Evolutionary conservation across 2,329 filamentous ascomycete species (phyloP).

Genomic region (Passalora sequoiae): DNA sequence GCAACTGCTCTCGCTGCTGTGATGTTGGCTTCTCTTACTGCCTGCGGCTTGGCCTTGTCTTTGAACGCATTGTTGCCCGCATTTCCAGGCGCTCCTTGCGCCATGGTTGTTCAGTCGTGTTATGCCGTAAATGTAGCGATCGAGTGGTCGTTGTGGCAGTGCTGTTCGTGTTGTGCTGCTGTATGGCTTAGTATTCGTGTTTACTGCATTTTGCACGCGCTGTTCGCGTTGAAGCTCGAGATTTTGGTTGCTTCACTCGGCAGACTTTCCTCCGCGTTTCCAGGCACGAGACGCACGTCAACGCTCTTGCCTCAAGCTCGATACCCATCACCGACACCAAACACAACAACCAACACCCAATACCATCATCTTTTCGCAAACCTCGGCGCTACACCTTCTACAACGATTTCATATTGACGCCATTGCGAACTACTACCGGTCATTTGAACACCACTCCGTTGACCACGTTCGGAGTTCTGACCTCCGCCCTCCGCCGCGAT

Average conservation of each 20-base stretch:
- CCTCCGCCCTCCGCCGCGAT: slow-evolving; percentile 43
- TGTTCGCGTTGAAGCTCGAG: neutral
- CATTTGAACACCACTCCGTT: neutral
- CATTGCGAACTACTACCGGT: no score
- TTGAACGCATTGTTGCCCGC: slow-evolving; percentile 63
- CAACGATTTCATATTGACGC: no score
- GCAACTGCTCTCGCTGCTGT: slow-evolving; percentile 95
- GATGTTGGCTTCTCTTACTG: slow-evolving; percentile 93
- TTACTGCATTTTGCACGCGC: neutral
- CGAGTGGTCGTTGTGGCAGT: neutral
- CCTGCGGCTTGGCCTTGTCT: slow-evolving; percentile 97
- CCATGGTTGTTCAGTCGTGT: slow-evolving; percentile 23
- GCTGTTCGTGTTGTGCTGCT: neutral
- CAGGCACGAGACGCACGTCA: neutral
- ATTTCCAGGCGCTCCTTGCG: slow-evolving; percentile 42
- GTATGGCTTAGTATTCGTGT: no score
- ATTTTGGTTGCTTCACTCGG: neutral
- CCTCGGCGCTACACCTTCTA: no score
- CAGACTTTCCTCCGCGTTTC: neutral
- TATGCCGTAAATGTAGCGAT: neutral
- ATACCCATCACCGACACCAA: neutral
- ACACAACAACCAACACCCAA: neutral
- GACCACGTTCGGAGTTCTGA: neutral
- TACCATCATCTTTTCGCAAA: no score
- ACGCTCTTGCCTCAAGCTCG: neutral